Evolutionary conservation across 495 filamentous ascomycete species (phyloP).

Genomic region (Cetradonia linearis): DNA sequence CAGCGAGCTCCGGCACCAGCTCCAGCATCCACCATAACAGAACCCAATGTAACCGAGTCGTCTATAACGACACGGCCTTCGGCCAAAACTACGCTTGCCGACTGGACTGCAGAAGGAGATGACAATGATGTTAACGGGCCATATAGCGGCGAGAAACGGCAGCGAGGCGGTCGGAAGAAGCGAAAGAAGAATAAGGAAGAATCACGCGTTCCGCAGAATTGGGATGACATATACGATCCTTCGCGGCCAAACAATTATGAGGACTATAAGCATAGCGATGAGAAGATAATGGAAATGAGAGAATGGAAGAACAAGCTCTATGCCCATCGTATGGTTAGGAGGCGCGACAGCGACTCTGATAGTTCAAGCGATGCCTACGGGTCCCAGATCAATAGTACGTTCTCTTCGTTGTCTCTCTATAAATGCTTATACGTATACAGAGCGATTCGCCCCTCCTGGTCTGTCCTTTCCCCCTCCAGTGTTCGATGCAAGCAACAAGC

Average conservation of each 20-base stretch:
- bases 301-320: slow-evolving; percentile 88
- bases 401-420: slow-evolving; percentile 7
- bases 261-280: slow-evolving; percentile 78
- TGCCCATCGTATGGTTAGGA: slow-evolving; percentile 53
- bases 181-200: slow-evolving; percentile 69
- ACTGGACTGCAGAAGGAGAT: slow-evolving; percentile 64
- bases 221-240: slow-evolving; percentile 91
- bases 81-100: slow-evolving; percentile 61
- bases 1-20: slow-evolving; percentile 24
- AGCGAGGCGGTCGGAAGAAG: slow-evolving; percentile 76
- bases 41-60: neutral
- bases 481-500: slow-evolving; percentile 30
- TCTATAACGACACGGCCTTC: slow-evolving; percentile 18
- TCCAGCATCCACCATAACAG: slow-evolving; percentile 23
- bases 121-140: slow-evolving; percentile 63
- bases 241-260: slow-evolving; percentile 74
- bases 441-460: slow-evolving; percentile 63
- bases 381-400: slow-evolving; percentile 42
- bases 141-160: slow-evolving; percentile 52
- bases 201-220: slow-evolving; percentile 55
- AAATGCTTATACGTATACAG: slow-evolving; percentile 8
- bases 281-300: slow-evolving; percentile 63
- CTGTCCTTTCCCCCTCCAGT: slow-evolving; percentile 65
- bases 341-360: slow-evolving; percentile 44
- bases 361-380: slow-evolving; percentile 43